phyloP scores from a whole-genome alignment of 768 basidiomycete species.

The Boletales sp. region DNA sequence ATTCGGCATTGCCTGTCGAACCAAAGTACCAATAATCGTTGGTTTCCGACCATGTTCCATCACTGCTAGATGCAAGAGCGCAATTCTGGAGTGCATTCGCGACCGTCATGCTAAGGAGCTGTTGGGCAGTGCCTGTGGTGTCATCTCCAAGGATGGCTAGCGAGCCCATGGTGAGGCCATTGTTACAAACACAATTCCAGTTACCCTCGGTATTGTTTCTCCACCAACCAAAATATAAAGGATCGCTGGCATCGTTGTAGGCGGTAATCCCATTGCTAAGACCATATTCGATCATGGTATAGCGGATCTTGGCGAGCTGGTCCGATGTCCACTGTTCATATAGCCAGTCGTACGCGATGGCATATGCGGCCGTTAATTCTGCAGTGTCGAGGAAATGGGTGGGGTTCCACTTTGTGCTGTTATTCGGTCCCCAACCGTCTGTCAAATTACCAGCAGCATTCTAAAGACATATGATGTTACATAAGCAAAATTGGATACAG shows the following conservation, averaged over 20 bases:
- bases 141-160: slow-evolving; percentile 89
- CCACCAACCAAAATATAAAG: slow-evolving; percentile 72
- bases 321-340: slow-evolving; percentile 76
- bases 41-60: slow-evolving; percentile 93
- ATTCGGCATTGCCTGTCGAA: slow-evolving; percentile 86
- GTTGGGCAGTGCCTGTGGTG: slow-evolving; percentile 62
- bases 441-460: slow-evolving; percentile 74
- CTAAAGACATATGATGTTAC: slow-evolving; percentile 22
- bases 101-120: slow-evolving; percentile 65
- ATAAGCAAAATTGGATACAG: not conserved
- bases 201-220: slow-evolving; percentile 69
- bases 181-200: slow-evolving; percentile 98
- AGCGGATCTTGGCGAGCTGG: slow-evolving; percentile 67
- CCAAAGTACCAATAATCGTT: slow-evolving; percentile 96
- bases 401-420: slow-evolving; percentile 77
- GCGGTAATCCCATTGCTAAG: slow-evolving; percentile 61
- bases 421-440: slow-evolving; percentile 58
- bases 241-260: slow-evolving; percentile 39
- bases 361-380: slow-evolving; percentile 88
- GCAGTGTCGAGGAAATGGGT: slow-evolving; percentile 88
- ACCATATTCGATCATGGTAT: slow-evolving; percentile 74
- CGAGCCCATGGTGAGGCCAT: slow-evolving; percentile 82
- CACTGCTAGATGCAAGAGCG: slow-evolving; percentile 52
- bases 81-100: slow-evolving; percentile 78
- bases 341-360: slow-evolving; percentile 94